phyloP scores from a whole-genome alignment of 2,329 filamentous ascomycete species.

The Daldinia sp. region DNA sequence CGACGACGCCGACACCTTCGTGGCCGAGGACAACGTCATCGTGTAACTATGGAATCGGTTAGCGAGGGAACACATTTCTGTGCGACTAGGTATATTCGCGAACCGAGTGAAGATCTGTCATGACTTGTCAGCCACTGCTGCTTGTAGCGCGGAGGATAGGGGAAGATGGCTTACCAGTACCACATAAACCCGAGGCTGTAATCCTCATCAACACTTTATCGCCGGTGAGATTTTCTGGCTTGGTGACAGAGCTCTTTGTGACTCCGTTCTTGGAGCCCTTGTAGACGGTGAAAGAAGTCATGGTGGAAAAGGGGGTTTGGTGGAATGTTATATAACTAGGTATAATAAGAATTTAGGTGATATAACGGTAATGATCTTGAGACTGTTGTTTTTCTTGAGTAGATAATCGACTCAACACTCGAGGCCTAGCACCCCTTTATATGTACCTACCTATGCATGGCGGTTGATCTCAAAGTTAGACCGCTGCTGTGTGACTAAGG shows the following conservation, averaged over 20 bases:
- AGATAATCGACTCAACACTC: neutral
- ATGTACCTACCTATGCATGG: neutral
- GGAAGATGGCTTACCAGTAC: slow-evolving; percentile 52
- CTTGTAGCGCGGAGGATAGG: neutral
- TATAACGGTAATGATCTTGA: neutral
- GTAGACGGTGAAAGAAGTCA: slow-evolving; percentile 65
- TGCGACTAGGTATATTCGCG: neutral
- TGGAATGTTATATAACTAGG: neutral
- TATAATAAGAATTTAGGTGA: neutral
- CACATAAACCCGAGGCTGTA: slow-evolving; percentile 73
- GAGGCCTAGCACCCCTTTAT: neutral
- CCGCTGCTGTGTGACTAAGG: neutral
- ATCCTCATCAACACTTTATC: slow-evolving; percentile 70
- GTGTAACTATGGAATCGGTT: slow-evolving; percentile 28
- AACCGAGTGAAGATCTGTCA: slow-evolving; percentile 47
- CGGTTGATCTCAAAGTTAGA: neutral
- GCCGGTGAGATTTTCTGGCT: slow-evolving; percentile 53
- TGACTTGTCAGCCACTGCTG: slow-evolving; percentile 50
- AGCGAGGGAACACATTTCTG: neutral
- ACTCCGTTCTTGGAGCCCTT: slow-evolving; percentile 67
- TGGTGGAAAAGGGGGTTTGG: slow-evolving; percentile 12
- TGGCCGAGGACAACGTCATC: slow-evolving; percentile 56
- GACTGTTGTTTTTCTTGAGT: neutral
- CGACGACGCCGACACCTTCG: slow-evolving; percentile 58
- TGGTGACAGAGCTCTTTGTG: slow-evolving; percentile 59